phyloP scores from a whole-genome alignment of 352 stramenopile species.

The Phytophthora litchii region DNA sequence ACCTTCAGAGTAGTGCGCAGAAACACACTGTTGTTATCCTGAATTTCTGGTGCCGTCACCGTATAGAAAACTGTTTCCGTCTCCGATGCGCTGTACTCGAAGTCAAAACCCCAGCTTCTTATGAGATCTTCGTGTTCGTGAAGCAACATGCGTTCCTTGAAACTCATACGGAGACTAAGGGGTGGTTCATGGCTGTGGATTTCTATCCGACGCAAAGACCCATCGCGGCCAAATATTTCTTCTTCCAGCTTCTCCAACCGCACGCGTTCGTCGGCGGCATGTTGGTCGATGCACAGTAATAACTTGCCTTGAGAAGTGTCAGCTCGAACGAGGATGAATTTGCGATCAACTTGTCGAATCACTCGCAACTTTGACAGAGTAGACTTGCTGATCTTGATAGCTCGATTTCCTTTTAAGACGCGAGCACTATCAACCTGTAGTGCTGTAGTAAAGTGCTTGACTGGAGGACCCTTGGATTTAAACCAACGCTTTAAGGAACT shows the following conservation, averaged over 20 bases:
- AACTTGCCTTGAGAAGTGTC: slow-evolving; percentile 33
- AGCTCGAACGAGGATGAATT: slow-evolving; percentile 88
- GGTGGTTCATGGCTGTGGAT: slow-evolving; percentile 57
- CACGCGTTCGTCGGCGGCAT: slow-evolving; percentile 91
- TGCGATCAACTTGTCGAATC: slow-evolving; percentile 89
- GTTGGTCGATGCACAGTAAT: slow-evolving; percentile 89
- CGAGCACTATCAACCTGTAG: slow-evolving; percentile 46
- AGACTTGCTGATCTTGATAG: slow-evolving; percentile 70
- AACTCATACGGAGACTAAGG: slow-evolving; percentile 62
- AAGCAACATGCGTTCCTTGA: slow-evolving; percentile 52
- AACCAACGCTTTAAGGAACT: slow-evolving; percentile 10
- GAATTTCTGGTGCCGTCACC: slow-evolving; percentile 1
- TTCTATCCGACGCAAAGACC: slow-evolving; percentile 60
- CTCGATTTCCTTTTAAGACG: slow-evolving; percentile 17
- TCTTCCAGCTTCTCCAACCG: slow-evolving; percentile 85
- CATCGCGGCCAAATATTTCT: slow-evolving; percentile 59
- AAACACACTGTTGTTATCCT: slow-evolving; percentile 20
- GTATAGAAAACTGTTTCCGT: slow-evolving; percentile 3
- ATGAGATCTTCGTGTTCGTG: slow-evolving; percentile 55
- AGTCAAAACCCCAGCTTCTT: slow-evolving; percentile 84
- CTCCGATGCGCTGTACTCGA: slow-evolving; percentile 35
- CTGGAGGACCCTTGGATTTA: neutral
- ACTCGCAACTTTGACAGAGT: slow-evolving; percentile 73
- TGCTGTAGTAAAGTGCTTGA: slow-evolving; percentile 18
- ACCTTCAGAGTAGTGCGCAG: slow-evolving; percentile 66